phyloP scores from a whole-genome alignment of 345 rosid genomes.

The Euphorbia pulcherrima region DNA sequence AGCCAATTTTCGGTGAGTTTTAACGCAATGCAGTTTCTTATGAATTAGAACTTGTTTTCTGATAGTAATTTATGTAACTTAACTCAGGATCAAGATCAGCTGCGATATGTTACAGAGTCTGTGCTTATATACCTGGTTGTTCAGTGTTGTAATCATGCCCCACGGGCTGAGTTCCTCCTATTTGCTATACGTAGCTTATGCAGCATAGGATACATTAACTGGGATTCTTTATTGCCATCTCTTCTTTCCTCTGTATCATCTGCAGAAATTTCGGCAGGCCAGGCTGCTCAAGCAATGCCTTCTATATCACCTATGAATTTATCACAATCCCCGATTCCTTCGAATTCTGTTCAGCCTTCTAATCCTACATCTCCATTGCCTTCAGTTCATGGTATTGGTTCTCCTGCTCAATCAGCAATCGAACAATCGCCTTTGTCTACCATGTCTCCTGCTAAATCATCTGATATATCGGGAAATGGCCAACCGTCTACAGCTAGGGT shows the following conservation, averaged over 20 bases:
- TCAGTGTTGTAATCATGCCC: constrained; percentile 79
- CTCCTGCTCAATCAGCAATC: constrained; percentile 62
- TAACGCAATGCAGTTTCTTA: neutral
- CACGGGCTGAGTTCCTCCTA: constrained; percentile 86
- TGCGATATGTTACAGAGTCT: constrained; percentile 74
- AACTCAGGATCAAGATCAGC: constrained; percentile 71
- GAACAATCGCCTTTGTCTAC: constrained; percentile 56
- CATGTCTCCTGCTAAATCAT: constrained; percentile 53
- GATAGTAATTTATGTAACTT: constrained; percentile 6
- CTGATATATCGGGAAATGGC: constrained; percentile 46
- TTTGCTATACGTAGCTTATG: constrained; percentile 78
- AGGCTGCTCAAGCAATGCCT: constrained; percentile 53
- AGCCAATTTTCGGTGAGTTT: constrained; percentile 62
- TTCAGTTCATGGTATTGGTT: constrained; percentile 72
- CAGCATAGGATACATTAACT: constrained; percentile 67
- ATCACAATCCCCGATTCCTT: constrained; percentile 58
- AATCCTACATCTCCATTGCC: constrained; percentile 60
- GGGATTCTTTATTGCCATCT: constrained; percentile 80
- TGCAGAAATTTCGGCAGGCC: constrained; percentile 57
- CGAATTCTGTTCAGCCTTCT: constrained; percentile 47
- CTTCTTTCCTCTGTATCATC: constrained; percentile 83
- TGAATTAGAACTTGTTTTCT: constrained; percentile 9
- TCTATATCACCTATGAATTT: constrained; percentile 52
- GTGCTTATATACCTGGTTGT: constrained; percentile 72
- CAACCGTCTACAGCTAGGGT: constrained; percentile 45